These are phyloP conservation scores for Aspergillus sp. DNA, from an alignment of 2,329 filamentous ascomycete genomes.

Conservation along the genomic window DNA sequence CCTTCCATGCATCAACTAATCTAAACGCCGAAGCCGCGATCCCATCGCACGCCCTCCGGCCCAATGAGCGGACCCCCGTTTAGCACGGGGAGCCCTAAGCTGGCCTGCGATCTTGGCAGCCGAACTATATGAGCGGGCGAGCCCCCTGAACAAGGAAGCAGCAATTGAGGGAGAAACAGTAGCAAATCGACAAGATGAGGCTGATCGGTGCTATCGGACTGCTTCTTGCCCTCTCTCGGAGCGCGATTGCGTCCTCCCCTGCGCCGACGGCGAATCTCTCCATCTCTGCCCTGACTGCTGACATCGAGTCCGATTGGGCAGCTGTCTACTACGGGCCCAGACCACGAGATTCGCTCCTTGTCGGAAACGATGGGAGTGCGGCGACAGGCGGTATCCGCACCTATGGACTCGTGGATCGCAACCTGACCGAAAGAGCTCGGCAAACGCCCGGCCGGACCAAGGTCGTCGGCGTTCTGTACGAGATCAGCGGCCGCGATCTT, in stretches of 20 bases:
- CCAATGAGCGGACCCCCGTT: neutral
- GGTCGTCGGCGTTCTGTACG: constrained; percentile 4
- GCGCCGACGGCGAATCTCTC: neutral
- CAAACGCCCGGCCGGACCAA: constrained; percentile 7
- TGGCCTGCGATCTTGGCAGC: neutral
- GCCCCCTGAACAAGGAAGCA: neutral
- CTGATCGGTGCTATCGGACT: neutral
- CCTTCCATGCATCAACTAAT: neutral
- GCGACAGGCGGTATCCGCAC: constrained; percentile 5
- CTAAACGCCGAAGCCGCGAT: neutral
- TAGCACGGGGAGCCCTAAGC: neutral
- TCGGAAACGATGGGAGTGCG: constrained; percentile 8
- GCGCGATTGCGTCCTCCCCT: neutral
- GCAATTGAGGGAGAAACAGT: neutral
- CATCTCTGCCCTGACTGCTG: constrained; percentile 1
- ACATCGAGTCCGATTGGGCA: constrained; percentile 4
- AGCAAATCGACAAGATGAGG: neutral
- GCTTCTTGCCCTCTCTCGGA: neutral
- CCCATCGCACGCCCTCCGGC: neutral
- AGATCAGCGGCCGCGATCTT: neutral
- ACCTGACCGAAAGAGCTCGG: neutral
- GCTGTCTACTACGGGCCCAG: neutral
- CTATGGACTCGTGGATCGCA: neutral
- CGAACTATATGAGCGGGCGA: neutral
- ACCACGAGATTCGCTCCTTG: neutral